phyloP scores from a whole-genome alignment of 306 rosid species.

The Vicia sativa region DNA sequence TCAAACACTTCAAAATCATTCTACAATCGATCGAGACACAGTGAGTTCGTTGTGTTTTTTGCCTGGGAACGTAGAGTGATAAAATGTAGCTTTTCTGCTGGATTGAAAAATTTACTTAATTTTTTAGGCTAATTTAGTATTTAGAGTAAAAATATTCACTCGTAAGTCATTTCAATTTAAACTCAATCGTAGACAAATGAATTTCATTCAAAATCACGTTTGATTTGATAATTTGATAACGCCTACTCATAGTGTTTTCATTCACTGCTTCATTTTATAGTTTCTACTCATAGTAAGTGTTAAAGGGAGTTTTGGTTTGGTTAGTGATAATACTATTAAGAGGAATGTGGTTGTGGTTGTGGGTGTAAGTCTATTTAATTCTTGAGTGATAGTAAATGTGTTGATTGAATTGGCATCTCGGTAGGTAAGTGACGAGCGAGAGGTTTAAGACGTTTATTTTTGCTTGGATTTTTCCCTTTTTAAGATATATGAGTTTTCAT shows the following conservation, averaged over 20 bases:
- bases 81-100: background rate
- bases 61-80: background rate
- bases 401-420: constrained; percentile 13
- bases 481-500: constrained; percentile 21
- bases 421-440: background rate
- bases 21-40: background rate
- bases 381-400: constrained; percentile 11
- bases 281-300: constrained; percentile 1
- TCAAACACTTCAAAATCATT: no score
- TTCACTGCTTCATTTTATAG: background rate
- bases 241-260: constrained; percentile 13
- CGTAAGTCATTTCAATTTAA: no score
- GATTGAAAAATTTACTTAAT: background rate
- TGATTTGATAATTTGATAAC: background rate
- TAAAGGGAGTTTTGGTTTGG: background rate
- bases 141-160: background rate
- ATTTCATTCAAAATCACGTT: background rate
- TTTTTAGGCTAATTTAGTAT: background rate
- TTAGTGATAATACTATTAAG: background rate
- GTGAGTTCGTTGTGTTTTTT: background rate
- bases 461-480: constrained; percentile 8
- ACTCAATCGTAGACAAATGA: background rate
- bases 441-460: constrained; percentile 5
- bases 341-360: constrained; percentile 4
- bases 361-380: constrained; percentile 10